phyloP scores from a whole-genome alignment of 352 stramenopile genomes.

The Phytophthora tentaculata region DNA sequence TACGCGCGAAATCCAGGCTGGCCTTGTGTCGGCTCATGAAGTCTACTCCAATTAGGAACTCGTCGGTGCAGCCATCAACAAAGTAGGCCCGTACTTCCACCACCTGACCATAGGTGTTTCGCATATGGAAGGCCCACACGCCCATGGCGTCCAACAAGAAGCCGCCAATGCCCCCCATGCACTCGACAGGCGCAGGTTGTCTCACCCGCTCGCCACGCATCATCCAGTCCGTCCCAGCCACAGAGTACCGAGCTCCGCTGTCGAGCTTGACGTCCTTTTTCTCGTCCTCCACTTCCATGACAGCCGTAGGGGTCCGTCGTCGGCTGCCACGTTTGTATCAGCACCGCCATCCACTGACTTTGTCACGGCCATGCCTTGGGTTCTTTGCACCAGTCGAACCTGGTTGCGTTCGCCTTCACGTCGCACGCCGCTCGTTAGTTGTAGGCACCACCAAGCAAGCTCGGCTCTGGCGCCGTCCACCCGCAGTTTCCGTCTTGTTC shows the following conservation, averaged over 20 bases:
- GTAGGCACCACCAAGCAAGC: no score
- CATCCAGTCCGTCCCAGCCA: background rate
- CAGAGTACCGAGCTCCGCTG: background rate
- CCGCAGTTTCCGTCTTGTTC: no score
- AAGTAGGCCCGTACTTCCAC: background rate
- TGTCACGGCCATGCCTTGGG: background rate
- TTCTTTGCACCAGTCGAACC: background rate
- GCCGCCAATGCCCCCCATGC: constrained; percentile 1
- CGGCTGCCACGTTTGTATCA: background rate
- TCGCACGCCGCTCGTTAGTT: no score
- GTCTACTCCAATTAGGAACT: background rate
- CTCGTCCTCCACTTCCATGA: background rate
- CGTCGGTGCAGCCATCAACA: background rate
- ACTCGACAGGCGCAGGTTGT: background rate
- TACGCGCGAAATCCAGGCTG: background rate
- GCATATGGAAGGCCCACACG: background rate
- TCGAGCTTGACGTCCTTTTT: background rate
- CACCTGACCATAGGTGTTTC: background rate
- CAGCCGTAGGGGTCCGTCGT: background rate
- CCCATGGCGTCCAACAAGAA: constrained; percentile 4
- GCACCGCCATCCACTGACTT: no score
- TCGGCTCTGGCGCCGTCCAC: no score
- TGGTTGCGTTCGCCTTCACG: background rate
- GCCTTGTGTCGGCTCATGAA: background rate
- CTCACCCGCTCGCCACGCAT: background rate